Percentiles rank a stretch among this genome's conserved stretches.
These are phyloP conservation scores for Hippophae gyantsensis DNA, from an alignment of 306 rosid genomes.

Conservation along the genomic window DNA sequence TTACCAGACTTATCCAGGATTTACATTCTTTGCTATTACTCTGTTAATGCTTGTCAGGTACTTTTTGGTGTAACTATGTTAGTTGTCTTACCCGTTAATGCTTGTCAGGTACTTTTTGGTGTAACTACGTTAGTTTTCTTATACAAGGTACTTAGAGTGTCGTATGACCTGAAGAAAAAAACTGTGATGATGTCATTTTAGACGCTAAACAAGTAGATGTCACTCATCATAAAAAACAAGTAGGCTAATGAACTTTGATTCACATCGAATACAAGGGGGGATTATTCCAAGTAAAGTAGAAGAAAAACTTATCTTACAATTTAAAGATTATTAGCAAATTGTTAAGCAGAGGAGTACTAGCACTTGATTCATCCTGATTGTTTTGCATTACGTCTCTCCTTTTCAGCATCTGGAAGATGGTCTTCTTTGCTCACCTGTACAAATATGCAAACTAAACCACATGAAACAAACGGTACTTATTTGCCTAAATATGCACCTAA, in stretches of 20 bases:
- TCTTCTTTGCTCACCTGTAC: conserved; percentile 39
- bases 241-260: not conserved
- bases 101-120: too few species aligned
- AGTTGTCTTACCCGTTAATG: too few species aligned
- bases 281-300: not conserved
- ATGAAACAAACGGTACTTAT: not conserved
- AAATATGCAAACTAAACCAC: conserved; percentile 9
- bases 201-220: too few species aligned
- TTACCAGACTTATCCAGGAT: too few species aligned
- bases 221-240: too few species aligned
- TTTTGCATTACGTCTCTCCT: conserved; percentile 31
- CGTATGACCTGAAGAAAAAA: too few species aligned
- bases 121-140: too few species aligned
- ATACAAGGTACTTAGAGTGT: too few species aligned
- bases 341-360: conserved; percentile 7
- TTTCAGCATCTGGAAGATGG: conserved; percentile 22
- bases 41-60: too few species aligned
- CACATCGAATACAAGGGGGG: not conserved
- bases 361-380: conserved; percentile 23
- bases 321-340: not conserved
- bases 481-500: not conserved
- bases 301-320: not conserved
- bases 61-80: too few species aligned
- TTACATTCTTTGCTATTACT: too few species aligned
- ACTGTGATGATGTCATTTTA: too few species aligned